phyloP scores from a whole-genome alignment of 2,329 filamentous ascomycete genomes.

The Gnomoniopsis smithogilvyi region DNA sequence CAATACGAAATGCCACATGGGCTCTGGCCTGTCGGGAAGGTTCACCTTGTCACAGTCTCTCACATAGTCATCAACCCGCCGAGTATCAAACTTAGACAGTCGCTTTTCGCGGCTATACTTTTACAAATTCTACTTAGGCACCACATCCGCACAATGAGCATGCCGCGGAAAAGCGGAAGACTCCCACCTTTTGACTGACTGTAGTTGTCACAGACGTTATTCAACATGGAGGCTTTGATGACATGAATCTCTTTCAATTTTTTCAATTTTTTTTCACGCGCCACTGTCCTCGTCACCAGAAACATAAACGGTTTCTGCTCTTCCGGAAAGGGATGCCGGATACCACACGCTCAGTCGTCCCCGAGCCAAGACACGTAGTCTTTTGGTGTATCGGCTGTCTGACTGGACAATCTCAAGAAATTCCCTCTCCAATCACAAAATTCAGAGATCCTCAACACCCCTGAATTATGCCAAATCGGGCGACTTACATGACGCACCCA shows the following conservation, averaged over 20 bases:
- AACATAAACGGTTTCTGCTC: neutral
- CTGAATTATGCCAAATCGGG: slow-evolving; percentile 15
- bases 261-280: neutral
- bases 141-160: neutral
- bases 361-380: neutral
- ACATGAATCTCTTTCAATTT: too few species aligned
- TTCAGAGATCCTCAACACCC: slow-evolving; percentile 9
- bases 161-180: neutral
- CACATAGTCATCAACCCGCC: neutral
- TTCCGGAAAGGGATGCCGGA: slow-evolving; percentile 5
- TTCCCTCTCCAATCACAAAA: slow-evolving; percentile 13
- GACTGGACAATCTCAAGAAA: slow-evolving; percentile 6
- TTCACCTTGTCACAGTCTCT: neutral
- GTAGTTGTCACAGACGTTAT: neutral
- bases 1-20: neutral
- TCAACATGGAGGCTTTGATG: too few species aligned
- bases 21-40: neutral
- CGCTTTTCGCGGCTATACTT: slow-evolving; percentile 8
- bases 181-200: neutral
- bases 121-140: neutral
- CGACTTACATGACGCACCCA: slow-evolving; percentile 3
- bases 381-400: neutral
- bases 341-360: neutral
- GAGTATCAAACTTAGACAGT: too few species aligned
- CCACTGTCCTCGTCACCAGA: neutral